A percentile compares a stretch with the other conserved stretches of the same genome.
Conservation (phyloP, 2,329 filamentous ascomycete species). For the Ophiostoma angusticollis region DNA sequence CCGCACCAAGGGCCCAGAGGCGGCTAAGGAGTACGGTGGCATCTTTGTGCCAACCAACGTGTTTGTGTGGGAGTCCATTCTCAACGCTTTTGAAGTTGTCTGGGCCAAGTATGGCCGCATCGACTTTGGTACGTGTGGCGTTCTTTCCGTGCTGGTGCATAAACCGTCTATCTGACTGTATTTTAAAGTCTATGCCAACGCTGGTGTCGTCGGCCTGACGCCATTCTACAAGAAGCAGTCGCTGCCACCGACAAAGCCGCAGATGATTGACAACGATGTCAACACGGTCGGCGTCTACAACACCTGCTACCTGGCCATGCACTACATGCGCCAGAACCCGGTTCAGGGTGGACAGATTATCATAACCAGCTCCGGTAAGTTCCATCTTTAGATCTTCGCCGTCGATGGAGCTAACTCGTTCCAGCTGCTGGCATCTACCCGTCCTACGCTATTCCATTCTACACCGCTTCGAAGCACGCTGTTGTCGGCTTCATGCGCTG, state of each 20-base stretch:
- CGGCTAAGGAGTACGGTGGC: conserved; percentile 1
- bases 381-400: no score
- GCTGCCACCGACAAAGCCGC: conserved; percentile 2
- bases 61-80: conserved; percentile 18
- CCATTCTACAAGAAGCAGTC: conserved; percentile 3
- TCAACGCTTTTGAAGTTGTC: conserved; percentile 22
- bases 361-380: conserved; percentile 7
- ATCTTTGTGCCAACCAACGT: conserved; percentile 5
- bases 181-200: conserved; percentile 8
- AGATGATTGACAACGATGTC: conserved; percentile 14
- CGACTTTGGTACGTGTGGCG: conserved; percentile 5
- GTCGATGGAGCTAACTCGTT: neutral
- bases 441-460: conserved; percentile 4
- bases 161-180: no score
- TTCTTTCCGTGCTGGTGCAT: no score
- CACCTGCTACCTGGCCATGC: conserved; percentile 9
- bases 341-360: conserved; percentile 1
- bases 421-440: conserved; percentile 7
- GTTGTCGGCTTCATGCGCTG: conserved; percentile 8
- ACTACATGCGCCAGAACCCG: conserved; percentile 11
- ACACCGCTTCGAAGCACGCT: conserved; percentile 6
- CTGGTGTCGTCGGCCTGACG: conserved; percentile 2
- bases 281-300: conserved; percentile 13
- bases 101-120: conserved; percentile 20
- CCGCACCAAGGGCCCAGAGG: neutral